A percentile compares a stretch with the other conserved stretches of the same genome.
phyloP scores from a whole-genome alignment of 208 protist genomes.

The Angomonas deanei region DNA sequence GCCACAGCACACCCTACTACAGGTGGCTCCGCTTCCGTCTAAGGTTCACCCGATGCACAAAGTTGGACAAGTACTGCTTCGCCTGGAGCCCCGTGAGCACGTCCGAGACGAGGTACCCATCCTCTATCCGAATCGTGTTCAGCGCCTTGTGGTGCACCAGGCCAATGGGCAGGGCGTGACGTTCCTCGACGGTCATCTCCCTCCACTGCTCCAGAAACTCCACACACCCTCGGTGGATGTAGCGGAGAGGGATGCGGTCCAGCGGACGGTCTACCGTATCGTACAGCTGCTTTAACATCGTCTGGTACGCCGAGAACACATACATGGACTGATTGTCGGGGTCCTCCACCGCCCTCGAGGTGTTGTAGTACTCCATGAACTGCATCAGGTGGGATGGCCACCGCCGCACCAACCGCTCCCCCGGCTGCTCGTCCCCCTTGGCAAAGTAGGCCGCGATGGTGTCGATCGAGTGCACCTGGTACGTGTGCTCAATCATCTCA shows the following conservation, averaged over 20 bases:
- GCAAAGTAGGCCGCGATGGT: slow-evolving; percentile 61
- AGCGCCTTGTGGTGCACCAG: slow-evolving; percentile 70
- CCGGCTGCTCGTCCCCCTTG: slow-evolving; percentile 40
- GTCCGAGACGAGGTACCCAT: slow-evolving; percentile 39
- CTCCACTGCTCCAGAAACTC: slow-evolving; percentile 56
- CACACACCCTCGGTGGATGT: slow-evolving; percentile 38
- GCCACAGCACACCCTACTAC: too few relatives aligned
- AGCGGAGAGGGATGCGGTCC: slow-evolving; percentile 55
- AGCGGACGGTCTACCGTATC: slow-evolving; percentile 32
- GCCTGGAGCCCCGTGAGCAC: slow-evolving; percentile 70
- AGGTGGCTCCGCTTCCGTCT: neutral
- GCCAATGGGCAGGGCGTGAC: slow-evolving; percentile 40
- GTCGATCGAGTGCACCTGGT: slow-evolving; percentile 83
- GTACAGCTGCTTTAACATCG: slow-evolving; percentile 57
- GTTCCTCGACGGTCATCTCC: slow-evolving; percentile 20
- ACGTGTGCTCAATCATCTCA: slow-evolving; percentile 83
- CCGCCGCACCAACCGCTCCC: slow-evolving; percentile 54
- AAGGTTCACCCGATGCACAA: slow-evolving; percentile 13
- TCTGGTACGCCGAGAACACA: slow-evolving; percentile 52
- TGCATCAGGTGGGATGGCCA: slow-evolving; percentile 86
- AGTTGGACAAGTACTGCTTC: slow-evolving; percentile 65
- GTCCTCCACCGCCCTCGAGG: slow-evolving; percentile 59
- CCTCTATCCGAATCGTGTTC: slow-evolving; percentile 58
- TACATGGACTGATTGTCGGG: slow-evolving; percentile 47
- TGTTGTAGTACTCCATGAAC: slow-evolving; percentile 88